Base-by-base conservation (phyloP, 176 grass and related monocot genomes). In the Triticum monococcum region DNA sequence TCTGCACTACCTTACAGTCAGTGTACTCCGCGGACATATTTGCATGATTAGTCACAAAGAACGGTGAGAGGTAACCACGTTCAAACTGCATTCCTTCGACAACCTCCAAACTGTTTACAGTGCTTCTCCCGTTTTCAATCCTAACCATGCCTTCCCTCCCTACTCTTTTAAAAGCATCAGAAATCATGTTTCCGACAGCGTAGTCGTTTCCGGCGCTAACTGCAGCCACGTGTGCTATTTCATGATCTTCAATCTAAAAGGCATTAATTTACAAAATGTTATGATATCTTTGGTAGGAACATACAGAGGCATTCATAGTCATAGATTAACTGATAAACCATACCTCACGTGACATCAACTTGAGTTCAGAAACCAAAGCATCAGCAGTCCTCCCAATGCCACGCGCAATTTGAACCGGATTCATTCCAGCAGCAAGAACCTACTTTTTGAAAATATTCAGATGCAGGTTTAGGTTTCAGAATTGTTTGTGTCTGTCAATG, bases 381-480 rank as follows among this genome's bases (percentile, higher is more conserved):
- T 75, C 26, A 65, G 93, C 84, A 77, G 96, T 98, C 88, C 92
- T 95, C 84, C 88, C 96, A 77, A 98, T 95, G 54, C 96, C 96
- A 28, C 90, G 88, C 45, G 91, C 91, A 71, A 98, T 84, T 72
- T 98, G 93, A 32, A 94, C 93, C 17, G 91, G 96, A 81, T 95
- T 98, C 66, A 98, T 95, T 84, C 96, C 96, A 81, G 93, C 96
- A 77, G 93, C 91, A 77, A 98, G 89, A 79, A 95, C 96, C 96
- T 98, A 95, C 83, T 95, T 86, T 85, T 60, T 89, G 66, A 80
- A 90, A 74, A 81, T 64, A 67, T 85, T 72, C 30, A 82, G 48
- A 83, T 84, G 45, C 18, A 65, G 60, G 32, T 63, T 72, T 11
- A 69, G 20, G 7, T 50, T 48, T 57, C 67, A 83, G 56, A 86